These are phyloP conservation scores for Albizia julibrissin DNA, from an alignment of 306 rosid species.

Conservation along the genomic window DNA sequence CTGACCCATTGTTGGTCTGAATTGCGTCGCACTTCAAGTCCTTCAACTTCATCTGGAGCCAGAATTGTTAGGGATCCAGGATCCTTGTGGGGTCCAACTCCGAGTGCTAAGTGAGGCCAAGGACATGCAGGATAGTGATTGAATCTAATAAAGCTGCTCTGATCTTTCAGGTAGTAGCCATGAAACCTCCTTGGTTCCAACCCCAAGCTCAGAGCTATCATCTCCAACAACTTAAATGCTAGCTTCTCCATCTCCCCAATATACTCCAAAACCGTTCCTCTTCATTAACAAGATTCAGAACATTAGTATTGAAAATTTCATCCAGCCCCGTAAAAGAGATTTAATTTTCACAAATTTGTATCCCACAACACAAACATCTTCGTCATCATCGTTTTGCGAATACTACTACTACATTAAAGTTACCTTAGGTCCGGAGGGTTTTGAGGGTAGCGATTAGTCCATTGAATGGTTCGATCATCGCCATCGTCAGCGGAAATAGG, in stretches of 20 bases:
- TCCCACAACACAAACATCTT: background rate
- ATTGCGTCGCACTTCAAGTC: slow-evolving; percentile 25
- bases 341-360: background rate
- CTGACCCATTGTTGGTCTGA: slow-evolving; percentile 31
- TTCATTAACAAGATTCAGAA: background rate
- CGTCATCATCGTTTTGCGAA: background rate
- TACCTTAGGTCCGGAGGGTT: background rate
- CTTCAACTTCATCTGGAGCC: slow-evolving; percentile 35
- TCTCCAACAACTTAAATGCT: slow-evolving; percentile 24
- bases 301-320: no score
- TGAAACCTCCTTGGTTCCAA: slow-evolving; percentile 30
- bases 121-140: slow-evolving; percentile 45
- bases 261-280: slow-evolving; percentile 13
- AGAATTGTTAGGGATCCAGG: slow-evolving; percentile 30
- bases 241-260: slow-evolving; percentile 24
- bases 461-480: background rate
- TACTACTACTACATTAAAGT: background rate
- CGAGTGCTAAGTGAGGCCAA: slow-evolving; percentile 38
- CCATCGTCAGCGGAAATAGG: background rate
- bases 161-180: slow-evolving; percentile 35
- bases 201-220: slow-evolving; percentile 36
- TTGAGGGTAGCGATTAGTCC: background rate
- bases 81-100: slow-evolving; percentile 41
- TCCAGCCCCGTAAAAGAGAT: no score
- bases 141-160: slow-evolving; percentile 39